These are phyloP conservation scores for Brassica juncea DNA, from an alignment of 345 rosid genomes.

Conservation along the genomic window DNA sequence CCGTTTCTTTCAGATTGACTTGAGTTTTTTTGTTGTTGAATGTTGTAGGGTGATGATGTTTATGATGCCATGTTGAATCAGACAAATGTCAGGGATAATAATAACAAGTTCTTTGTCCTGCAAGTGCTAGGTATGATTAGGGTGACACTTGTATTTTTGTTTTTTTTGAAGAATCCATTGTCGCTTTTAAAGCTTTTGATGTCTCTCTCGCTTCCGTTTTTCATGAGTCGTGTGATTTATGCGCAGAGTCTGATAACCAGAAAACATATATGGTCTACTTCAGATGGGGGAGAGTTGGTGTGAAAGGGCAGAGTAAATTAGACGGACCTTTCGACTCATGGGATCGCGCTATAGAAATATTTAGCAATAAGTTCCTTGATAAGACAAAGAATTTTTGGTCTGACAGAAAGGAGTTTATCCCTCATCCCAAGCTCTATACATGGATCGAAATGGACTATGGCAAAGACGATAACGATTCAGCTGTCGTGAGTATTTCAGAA, in stretches of 20 bases:
- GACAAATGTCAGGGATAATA: constrained; percentile 72
- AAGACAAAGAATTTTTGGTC: constrained; percentile 73
- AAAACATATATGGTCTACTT: constrained; percentile 62
- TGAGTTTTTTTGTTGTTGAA: neutral
- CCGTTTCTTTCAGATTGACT: constrained; percentile 14
- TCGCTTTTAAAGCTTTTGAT: neutral
- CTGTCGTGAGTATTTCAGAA: constrained; percentile 48
- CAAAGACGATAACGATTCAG: constrained; percentile 50
- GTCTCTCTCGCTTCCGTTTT: neutral
- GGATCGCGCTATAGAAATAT: constrained; percentile 56
- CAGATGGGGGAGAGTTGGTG: constrained; percentile 96
- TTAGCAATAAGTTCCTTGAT: constrained; percentile 61
- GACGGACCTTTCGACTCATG: constrained; percentile 63
- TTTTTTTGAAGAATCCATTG: neutral
- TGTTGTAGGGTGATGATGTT: constrained; percentile 67
- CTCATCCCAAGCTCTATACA: constrained; percentile 62
- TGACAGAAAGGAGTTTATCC: constrained; percentile 55
- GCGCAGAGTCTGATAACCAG: constrained; percentile 72
- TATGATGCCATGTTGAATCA: constrained; percentile 90
- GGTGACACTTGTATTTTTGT: neutral
- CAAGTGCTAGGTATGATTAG: constrained; percentile 63
- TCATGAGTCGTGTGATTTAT: constrained; percentile 10
- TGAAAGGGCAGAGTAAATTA: constrained; percentile 76
- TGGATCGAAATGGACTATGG: constrained; percentile 85
- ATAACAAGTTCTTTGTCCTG: constrained; percentile 79